Conservation (phyloP, 768 basidiomycete genomes). For the Boletellus emodensis region DNA sequence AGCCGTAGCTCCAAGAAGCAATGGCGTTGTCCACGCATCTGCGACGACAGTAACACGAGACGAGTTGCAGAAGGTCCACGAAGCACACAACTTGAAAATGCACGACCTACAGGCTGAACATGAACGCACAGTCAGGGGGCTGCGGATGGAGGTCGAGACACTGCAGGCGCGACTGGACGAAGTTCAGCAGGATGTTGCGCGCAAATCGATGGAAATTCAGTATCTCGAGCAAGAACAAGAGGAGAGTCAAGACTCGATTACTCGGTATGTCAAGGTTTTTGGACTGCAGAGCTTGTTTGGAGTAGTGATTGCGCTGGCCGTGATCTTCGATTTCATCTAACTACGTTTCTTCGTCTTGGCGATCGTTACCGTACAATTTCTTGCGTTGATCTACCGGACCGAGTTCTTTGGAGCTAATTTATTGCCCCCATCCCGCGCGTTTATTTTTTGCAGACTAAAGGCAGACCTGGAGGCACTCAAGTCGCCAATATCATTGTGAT, state of each 20-base stretch:
- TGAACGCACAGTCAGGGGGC: conserved; percentile 49
- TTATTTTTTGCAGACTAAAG: conserved; percentile 51
- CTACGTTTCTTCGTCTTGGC: conserved; percentile 15
- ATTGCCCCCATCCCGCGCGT: conserved; percentile 32
- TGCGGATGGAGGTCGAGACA: conserved; percentile 56
- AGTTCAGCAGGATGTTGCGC: conserved; percentile 54
- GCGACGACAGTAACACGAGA: conserved; percentile 59
- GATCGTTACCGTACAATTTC: conserved; percentile 19
- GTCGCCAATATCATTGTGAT: conserved; percentile 26
- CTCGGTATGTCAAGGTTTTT: conserved; percentile 69
- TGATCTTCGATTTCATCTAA: conserved; percentile 52
- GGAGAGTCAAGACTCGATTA: conserved; percentile 69
- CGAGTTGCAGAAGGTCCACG: conserved; percentile 72
- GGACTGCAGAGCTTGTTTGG: conserved; percentile 54
- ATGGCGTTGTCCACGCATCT: conserved; percentile 41
- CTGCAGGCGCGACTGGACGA: conserved; percentile 48
- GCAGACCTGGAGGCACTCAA: conserved; percentile 57
- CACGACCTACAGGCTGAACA: conserved; percentile 68
- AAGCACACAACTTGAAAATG: conserved; percentile 81
- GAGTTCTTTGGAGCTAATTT: conserved; percentile 30
- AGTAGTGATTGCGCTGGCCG: conserved; percentile 48
- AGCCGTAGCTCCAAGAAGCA: conserved; percentile 49
- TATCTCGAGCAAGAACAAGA: conserved; percentile 79
- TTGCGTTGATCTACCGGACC: conserved; percentile 12
- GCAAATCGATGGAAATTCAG: conserved; percentile 78